Base-by-base conservation (phyloP, 2,329 filamentous ascomycete species). In the Hypoxylon sp. region DNA sequence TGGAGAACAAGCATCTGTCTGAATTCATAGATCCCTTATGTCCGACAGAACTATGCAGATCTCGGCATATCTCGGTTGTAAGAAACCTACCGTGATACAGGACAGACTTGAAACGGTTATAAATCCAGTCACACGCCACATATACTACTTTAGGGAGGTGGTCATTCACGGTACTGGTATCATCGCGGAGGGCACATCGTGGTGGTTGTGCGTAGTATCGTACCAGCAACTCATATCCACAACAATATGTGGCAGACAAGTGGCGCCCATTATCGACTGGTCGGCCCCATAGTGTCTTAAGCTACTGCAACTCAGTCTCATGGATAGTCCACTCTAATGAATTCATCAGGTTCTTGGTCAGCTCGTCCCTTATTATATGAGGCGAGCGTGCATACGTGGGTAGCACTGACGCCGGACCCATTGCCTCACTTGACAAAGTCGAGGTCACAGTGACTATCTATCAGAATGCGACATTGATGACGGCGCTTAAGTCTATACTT, bases 141-240 rank as follows among this genome's bases (percentile, higher is more conserved):
- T 37, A 52, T 69, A 29, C 67, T 61, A 1, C 48, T 58, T 69
- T 58, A 37, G 59, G 67, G 66, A 69, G 55, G 67, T 69, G 59
- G 44, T 63, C 59, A 22, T 42, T 37, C 55, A 19, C 39, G 46
- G 13, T 50, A 31, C 46, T 51, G 44, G 26, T 35, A 54, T 51
- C 44, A 46, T 29, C 44, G 53, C 39, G 47, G 58, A 63, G 53
- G 37, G 37, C 35, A 29, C n/a, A 37, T n/a, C 11, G 31, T 50
- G 35, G 11, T 37, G 33, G 33, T 39, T 19, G n/a, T 19, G 47
- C 19, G 39, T 31, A 33, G 57, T 37, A 57, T 11, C 14, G 29
- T 35, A 17, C 22, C 60, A 29, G 35, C 29, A 17, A 59, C 33
- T 47, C 26, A 44, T 51, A 63, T 42, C 65, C 46, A 68, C 66